Conservation (phyloP, 1,139 yeast species). For the Geotrichum phurueaensis region DNA sequence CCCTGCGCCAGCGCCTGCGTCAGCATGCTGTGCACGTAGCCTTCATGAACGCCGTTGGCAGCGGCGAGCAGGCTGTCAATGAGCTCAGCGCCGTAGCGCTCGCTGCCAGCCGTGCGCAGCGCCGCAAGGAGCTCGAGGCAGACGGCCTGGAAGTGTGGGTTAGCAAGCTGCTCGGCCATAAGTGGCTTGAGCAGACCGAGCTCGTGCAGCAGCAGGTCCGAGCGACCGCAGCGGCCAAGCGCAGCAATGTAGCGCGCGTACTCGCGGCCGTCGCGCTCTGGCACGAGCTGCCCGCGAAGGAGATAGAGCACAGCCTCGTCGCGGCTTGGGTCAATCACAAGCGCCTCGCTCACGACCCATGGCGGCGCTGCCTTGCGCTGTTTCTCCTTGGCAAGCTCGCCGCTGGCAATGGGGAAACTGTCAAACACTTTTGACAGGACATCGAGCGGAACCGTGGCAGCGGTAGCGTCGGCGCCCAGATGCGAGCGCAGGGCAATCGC, state of each 20-base stretch:
- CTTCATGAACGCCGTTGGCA: background rate
- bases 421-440: conserved; percentile 10
- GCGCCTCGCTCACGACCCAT: conserved; percentile 27
- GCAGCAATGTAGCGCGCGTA: conserved; percentile 29
- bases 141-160: conserved; percentile 22
- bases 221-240: conserved; percentile 27
- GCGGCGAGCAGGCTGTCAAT: background rate
- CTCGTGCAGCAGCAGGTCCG: conserved; percentile 25
- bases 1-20: background rate
- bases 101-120: conserved; percentile 22
- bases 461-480: conserved; percentile 13
- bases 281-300: conserved; percentile 24
- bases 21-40: background rate
- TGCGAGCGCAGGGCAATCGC: conserved; percentile 28
- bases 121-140: conserved; percentile 28
- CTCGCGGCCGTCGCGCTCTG: conserved; percentile 17
- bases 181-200: conserved; percentile 21
- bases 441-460: background rate
- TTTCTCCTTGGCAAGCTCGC: conserved; percentile 23
- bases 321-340: conserved; percentile 25
- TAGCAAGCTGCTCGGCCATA: conserved; percentile 3
- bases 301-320: conserved; percentile 29
- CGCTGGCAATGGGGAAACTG: conserved; percentile 16
- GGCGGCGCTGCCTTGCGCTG: conserved; percentile 20
- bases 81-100: conserved; percentile 20